A percentile compares a stretch with the other conserved stretches of the same genome.
Evolutionary conservation across 306 rosid species (phyloP).

Genomic region (Calophaca sinica): DNA sequence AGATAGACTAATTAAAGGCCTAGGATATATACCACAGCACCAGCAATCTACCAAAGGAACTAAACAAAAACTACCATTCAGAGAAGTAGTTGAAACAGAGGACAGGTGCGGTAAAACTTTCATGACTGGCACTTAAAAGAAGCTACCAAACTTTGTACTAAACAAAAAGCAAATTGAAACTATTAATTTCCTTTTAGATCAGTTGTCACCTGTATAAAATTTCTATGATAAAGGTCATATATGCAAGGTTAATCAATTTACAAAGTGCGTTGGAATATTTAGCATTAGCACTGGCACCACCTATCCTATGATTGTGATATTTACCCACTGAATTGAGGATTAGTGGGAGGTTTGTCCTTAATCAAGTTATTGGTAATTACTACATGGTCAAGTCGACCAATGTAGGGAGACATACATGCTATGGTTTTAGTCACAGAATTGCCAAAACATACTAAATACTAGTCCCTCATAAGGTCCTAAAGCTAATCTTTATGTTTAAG

Average conservation of each 20-base stretch:
- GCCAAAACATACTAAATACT: conserved; percentile 42
- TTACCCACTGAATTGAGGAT: conserved; percentile 42
- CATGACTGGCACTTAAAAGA: background rate
- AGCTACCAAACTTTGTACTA: conserved; percentile 43
- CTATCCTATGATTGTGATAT: conserved; percentile 49
- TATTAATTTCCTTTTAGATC: no score
- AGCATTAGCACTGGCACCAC: background rate
- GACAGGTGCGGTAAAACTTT: background rate
- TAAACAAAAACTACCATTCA: background rate
- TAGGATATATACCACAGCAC: conserved; percentile 1
- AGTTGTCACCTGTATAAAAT: no score
- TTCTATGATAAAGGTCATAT: background rate
- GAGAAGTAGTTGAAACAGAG: conserved; percentile 25
- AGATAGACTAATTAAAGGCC: background rate
- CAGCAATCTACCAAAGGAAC: no score
- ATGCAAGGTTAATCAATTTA: no score
- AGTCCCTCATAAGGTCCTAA: conserved; percentile 25
- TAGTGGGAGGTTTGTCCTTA: conserved; percentile 43
- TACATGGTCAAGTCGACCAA: conserved; percentile 55
- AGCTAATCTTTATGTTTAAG: conserved; percentile 44
- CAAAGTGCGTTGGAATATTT: no score
- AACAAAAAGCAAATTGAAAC: conserved; percentile 18
- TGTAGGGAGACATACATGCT: conserved; percentile 37
- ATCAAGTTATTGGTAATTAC: conserved; percentile 42
- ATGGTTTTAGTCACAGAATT: conserved; percentile 29